Evolutionary conservation across 1,139 yeast species (phyloP), one percentile per base, ranked within the genome.

Genomic region (Pichia sp.): DNA sequence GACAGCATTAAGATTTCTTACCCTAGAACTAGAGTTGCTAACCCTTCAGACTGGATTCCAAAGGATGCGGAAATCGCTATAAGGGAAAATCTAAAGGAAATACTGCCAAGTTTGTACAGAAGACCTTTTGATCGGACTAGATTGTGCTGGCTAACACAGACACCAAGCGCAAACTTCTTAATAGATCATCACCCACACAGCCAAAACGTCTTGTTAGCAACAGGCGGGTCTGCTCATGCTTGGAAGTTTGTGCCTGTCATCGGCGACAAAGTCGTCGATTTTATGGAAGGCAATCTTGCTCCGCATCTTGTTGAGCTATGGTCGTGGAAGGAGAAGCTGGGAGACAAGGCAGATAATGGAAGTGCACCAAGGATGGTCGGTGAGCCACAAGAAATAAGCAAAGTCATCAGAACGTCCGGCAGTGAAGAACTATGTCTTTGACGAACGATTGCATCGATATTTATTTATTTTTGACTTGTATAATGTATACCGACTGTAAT

Each of bases 221-320:
- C 68, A 7, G 69, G 68, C 16, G 73, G 69, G 55, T 70, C 76
- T 2, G 77, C 76, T 4, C 75, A 73, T 59, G 76, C 71, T 1
- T 73, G 68, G 61, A 74, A 73, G 60, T 73, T 70, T 53, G 61
- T 73, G 50, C 76, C 76, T 17, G 67, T 68, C 49, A 65, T 74
- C 43, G 77, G 77, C 14, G 65, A 66, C 42, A 58, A 58, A 29
- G 51, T 58, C 16, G 55, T 58, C 24, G 61, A 58, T 43, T 51
- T 55, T 14, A 31, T 57, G 29, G 48, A 43, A 24, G 59, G 57
- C 6, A 53, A 44, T 10, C 47, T 58, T 20, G 59, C 53, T 20
- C 56, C 55, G n/a, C 54, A 24, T 6, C 44, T 58, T 24, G 29
- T 16, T 33, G 42, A 51, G 6, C 30, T 49, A 41, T 58, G 61